Evolutionary conservation across 2,329 filamentous ascomycete species (phyloP).

Genomic region (Rachicladosporium sp.): DNA sequence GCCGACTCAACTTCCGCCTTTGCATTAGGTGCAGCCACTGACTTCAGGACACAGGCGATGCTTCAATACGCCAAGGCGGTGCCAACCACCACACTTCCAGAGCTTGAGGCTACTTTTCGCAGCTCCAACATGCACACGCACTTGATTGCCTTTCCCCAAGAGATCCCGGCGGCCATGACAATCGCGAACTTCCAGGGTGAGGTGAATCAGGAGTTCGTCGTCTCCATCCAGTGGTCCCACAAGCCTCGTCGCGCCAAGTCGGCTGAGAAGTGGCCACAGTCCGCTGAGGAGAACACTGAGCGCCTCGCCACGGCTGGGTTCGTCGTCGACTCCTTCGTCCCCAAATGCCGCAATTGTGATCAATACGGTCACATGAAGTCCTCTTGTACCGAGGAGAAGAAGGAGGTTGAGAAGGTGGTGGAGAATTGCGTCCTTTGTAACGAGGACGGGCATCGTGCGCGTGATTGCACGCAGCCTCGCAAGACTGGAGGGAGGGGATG

Average conservation of each 20-base stretch:
- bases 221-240: constrained; percentile 36
- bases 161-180: constrained; percentile 45
- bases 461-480: constrained; percentile 48
- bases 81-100: constrained; percentile 45
- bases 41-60: constrained; percentile 16
- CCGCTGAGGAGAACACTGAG: constrained; percentile 37
- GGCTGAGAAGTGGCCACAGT: constrained; percentile 36
- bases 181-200: constrained; percentile 64
- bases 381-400: constrained; percentile 36
- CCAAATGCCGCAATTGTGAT: constrained; percentile 40
- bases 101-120: constrained; percentile 53
- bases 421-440: constrained; percentile 39
- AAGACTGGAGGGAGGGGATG: constrained; percentile 25
- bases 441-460: constrained; percentile 42
- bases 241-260: constrained; percentile 37
- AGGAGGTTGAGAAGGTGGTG: constrained; percentile 27
- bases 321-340: constrained; percentile 37
- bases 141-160: constrained; percentile 49
- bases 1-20: constrained; percentile 16
- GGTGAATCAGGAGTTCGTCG: constrained; percentile 36
- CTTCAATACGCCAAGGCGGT: constrained; percentile 48
- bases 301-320: constrained; percentile 41
- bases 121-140: constrained; percentile 41
- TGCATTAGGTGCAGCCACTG: no score
- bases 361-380: constrained; percentile 37